Base-by-base conservation (phyloP, 225 moss, liverwort and hornwort genomes). In the Asterella californica region DNA sequence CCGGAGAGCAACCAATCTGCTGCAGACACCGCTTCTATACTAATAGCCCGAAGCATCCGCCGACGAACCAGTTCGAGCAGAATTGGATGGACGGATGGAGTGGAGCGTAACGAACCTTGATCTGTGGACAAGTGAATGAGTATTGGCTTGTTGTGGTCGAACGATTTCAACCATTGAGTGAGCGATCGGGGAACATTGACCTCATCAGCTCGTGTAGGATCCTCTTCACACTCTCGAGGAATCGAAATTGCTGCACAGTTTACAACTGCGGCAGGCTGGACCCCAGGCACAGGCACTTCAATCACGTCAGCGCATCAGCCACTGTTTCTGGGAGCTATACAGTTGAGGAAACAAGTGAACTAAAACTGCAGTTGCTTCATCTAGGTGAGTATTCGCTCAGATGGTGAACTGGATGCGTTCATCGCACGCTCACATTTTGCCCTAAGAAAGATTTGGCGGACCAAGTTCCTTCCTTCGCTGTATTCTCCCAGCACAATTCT, bases 61-160 rank as follows among this genome's bases (percentile, higher is more conserved):
- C 52, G 52, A 52, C 5, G 52, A 52, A 52, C 17, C 52, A 6
- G 52, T 6, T 6, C 12, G 52, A 52, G 52, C 52, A 52, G 17
- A 52, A 52, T 14, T 17, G 42, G 17, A 52, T 52, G 52, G 52
- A 52, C 14, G 66, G 36, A 38, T 21, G 9, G 29, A 19, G 19
- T 2, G 19, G 15, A 34, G 14, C 34, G 68, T 11, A 75, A 60
- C 25, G 62, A 81, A 94, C 96, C 96, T 93, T 97, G 96, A 76
- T 97, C 96, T 45, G 93, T 94, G 60, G 97, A 97, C 50, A 97
- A 88, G 85, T 97, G 97, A 76, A 97, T 89, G 57, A 97, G 84
- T 22, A 93, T 76, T 21, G 97, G 92, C 47, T 86, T 85, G 79
- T 80, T 78, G 85, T 75, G 90, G 80, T 29, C 89, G 18, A 86